Evolutionary conservation across 1,284 basidiomycete species (phyloP).

Genomic region (Austroboletus olivaceoglutinosus): DNA sequence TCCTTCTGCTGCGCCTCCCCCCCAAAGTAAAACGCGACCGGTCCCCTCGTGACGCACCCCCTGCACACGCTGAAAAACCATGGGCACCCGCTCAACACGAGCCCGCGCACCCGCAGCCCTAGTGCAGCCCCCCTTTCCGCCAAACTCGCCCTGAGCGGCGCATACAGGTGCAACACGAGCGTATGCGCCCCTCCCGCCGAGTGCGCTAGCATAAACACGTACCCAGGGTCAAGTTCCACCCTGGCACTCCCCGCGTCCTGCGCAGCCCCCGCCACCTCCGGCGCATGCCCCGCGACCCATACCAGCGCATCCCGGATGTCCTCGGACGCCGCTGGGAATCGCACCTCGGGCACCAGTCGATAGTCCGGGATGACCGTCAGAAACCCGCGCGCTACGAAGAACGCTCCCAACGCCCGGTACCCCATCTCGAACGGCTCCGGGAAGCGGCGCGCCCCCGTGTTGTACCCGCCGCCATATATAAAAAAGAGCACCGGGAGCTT

Average conservation of each 20-base stretch:
- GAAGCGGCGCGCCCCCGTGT: conserved; percentile 45
- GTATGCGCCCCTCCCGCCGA: conserved; percentile 56
- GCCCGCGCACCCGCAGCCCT: conserved; percentile 39
- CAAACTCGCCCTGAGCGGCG: conserved; percentile 23
- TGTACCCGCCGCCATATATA: conserved; percentile 63
- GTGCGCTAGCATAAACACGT: conserved; percentile 53
- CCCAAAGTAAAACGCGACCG: conserved; percentile 45
- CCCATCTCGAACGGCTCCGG: conserved; percentile 47
- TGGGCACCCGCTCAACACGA: conserved; percentile 45
- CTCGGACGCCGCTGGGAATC: conserved; percentile 50
- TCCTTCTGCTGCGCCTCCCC: conserved; percentile 39
- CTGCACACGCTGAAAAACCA: conserved; percentile 38
- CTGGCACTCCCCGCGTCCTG: conserved; percentile 21
- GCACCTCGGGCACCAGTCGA: conserved; percentile 52
- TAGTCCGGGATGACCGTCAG: conserved; percentile 64
- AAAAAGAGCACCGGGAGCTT: conserved; percentile 57
- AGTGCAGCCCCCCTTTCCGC: conserved; percentile 22
- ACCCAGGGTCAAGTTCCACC: conserved; percentile 36
- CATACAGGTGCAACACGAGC: conserved; percentile 44
- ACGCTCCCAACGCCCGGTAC: conserved; percentile 56
- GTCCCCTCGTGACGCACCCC: conserved; percentile 21
- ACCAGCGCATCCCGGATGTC: conserved; percentile 57
- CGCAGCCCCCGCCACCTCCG: conserved; percentile 21
- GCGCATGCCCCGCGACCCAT: conserved; percentile 47
- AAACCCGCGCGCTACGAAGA: conserved; percentile 58